Evolutionary conservation across 306 rosid species (phyloP), one percentile per base, ranked within the genome.

Genomic region (Hippophae gyantsensis): DNA sequence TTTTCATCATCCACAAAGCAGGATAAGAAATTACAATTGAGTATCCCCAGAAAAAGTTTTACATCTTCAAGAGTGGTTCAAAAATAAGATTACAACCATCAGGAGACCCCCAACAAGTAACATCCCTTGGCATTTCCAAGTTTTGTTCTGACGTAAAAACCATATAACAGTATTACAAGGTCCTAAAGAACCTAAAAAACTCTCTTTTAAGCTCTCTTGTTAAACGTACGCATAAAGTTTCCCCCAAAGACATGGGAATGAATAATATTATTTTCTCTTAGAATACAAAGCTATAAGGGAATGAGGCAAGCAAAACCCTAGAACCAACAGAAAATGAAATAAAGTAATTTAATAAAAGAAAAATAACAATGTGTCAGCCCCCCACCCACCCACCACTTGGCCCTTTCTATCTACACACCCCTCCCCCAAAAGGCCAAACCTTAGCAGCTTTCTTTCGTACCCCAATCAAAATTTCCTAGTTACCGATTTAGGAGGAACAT

Each of bases 261-360:
- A 45, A 45, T 45, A 45, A 45, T 45, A 59, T 54, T 65, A 43
- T 68, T 54, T 63, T 26, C 12, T 38, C 61, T 51, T 26, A 53
- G 64, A 77, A 72, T 79, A 83, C 81, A 79, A 66, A 48, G 12
- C 60, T 38, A 75, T 48, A 67, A 14, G 56, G 59, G 74, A 18
- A 18, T 18, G 23, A 18, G 70, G 77, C 67, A 25, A 58, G 60
- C 44, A 58, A 56, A 58, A 56, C 66, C 57, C 69, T 68, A 74
- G 66, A 60, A 60, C 65, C 62, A 81, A 62, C 76, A 59, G 58
- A 51, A 75, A 80, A 75, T 69, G 82, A 68, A 89, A 86, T 86
- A 45, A 84, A 84, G 82, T 88, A 90, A 90, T 86, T 71, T 68
- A 86, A 73, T 68, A 86, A 73, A 57, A 69, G 76, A 78, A 85